A percentile compares a stretch with the other conserved stretches of the same genome.
Evolutionary conservation across 495 filamentous ascomycete species (phyloP).

Genomic region (Talaromyces proteolyticus): DNA sequence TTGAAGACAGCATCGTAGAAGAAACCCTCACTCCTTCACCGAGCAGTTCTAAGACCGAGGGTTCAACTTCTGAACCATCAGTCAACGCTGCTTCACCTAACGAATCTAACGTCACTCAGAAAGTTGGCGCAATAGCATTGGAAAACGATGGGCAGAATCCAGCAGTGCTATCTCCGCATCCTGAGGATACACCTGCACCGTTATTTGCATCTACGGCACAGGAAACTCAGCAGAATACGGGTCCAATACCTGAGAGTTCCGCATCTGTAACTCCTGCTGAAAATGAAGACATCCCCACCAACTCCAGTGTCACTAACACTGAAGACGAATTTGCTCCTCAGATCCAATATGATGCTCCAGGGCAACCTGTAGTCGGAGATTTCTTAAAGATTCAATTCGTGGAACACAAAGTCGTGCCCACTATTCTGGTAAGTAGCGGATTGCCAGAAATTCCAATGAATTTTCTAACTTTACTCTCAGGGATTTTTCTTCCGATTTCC

Average conservation of each 20-base stretch:
- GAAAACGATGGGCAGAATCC: constrained; percentile 28
- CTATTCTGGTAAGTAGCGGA: constrained; percentile 69
- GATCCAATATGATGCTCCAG: constrained; percentile 59
- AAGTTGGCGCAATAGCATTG: constrained; percentile 46
- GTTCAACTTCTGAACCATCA: constrained; percentile 7
- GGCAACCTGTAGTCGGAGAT: constrained; percentile 91
- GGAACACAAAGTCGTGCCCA: constrained; percentile 88
- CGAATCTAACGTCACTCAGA: constrained; percentile 41
- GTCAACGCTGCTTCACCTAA: constrained; percentile 40
- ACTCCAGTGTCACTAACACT: constrained; percentile 7
- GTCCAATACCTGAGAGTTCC: not conserved
- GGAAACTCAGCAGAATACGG: constrained; percentile 4
- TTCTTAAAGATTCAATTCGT: constrained; percentile 97
- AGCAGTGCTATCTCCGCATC: constrained; percentile 40
- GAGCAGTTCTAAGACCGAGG: constrained; percentile 8
- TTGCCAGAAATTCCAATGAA: not conserved
- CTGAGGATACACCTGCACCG: constrained; percentile 65
- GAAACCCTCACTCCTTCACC: constrained; percentile 3
- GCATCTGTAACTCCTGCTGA: not conserved
- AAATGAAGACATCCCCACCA: constrained; percentile 10
- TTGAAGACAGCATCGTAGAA: constrained; percentile 7
- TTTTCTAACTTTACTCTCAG: constrained; percentile 27
- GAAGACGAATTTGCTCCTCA: constrained; percentile 32
- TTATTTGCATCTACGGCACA: constrained; percentile 44
- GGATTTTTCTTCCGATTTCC: constrained; percentile 98